Conservation (phyloP, 345 rosid species). For the Mangifera indica region DNA sequence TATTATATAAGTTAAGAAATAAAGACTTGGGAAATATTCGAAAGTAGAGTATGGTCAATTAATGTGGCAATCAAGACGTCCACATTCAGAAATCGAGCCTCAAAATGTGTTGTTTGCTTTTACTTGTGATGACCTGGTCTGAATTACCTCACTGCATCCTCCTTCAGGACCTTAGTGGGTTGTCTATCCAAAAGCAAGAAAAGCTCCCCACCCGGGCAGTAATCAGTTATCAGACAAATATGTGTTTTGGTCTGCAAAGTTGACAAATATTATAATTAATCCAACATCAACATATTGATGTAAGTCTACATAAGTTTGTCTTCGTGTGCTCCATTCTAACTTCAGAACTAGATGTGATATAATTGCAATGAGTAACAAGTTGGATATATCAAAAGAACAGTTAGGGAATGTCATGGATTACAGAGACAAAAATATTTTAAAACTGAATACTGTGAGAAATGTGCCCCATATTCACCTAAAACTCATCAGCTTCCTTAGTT, state of each 20-base stretch:
- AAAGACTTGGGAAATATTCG: too few species aligned
- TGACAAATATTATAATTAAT: slow-evolving; percentile 18
- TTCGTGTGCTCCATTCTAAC: not conserved
- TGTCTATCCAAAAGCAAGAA: slow-evolving; percentile 87
- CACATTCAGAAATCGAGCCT: not conserved
- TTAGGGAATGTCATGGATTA: not conserved
- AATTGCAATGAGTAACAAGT: not conserved
- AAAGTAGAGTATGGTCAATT: not conserved
- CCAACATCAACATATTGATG: not conserved
- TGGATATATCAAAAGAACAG: not conserved
- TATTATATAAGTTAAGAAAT: slow-evolving; percentile 11
- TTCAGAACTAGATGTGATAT: not conserved
- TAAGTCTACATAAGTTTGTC: not conserved
- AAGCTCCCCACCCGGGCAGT: slow-evolving; percentile 93
- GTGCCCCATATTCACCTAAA: not conserved
- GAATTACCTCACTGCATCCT: slow-evolving; percentile 82
- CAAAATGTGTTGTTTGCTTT: not conserved
- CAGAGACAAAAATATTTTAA: not conserved
- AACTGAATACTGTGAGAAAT: slow-evolving; percentile 1
- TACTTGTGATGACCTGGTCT: not conserved
- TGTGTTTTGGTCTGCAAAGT: slow-evolving; percentile 88
- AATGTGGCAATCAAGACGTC: not conserved
- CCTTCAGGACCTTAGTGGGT: slow-evolving; percentile 78
- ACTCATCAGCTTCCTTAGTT: not conserved
- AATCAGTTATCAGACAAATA: slow-evolving; percentile 91